Conservation (phyloP, 257 asterid species). For the Oldenlandia corymbosa region DNA sequence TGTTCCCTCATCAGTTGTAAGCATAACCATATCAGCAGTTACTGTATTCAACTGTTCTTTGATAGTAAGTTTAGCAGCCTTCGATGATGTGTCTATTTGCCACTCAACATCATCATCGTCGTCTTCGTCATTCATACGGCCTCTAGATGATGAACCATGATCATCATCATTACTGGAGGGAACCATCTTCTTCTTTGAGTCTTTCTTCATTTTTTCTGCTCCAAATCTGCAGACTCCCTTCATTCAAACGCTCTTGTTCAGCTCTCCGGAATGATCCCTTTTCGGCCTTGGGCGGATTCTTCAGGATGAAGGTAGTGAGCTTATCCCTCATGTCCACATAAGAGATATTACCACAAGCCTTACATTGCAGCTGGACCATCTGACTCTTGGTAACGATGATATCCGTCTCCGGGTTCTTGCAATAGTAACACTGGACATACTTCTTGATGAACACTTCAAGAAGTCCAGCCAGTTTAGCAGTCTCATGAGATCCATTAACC, state of each 20-base stretch:
- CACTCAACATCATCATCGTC: conserved; percentile 69
- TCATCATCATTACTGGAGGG: conserved; percentile 38
- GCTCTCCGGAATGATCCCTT: conserved; percentile 39
- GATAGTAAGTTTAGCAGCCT: conserved; percentile 62
- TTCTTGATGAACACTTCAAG: conserved; percentile 38
- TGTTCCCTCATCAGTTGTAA: conserved; percentile 42
- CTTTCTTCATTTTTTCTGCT: conserved; percentile 38
- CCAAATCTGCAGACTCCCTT: conserved; percentile 42
- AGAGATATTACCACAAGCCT: conserved; percentile 42
- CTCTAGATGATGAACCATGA: conserved; percentile 22
- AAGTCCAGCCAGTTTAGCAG: conserved; percentile 40
- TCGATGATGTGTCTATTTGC: conserved; percentile 76
- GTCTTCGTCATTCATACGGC: conserved; percentile 21
- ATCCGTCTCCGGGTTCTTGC: conserved; percentile 41
- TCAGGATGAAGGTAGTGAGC: conserved; percentile 34
- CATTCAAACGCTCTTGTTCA: conserved; percentile 38
- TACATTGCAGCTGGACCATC: conserved; percentile 39
- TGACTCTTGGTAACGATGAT: conserved; percentile 30
- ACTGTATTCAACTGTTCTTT: conserved; percentile 71
- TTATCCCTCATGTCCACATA: conserved; percentile 46
- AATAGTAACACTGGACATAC: conserved; percentile 42
- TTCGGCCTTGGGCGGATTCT: conserved; percentile 38
- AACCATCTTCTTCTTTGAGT: conserved; percentile 32
- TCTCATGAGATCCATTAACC: conserved; percentile 41
- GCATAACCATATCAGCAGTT: conserved; percentile 80